Percentiles rank a stretch among this genome's conserved stretches.
phyloP scores from a whole-genome alignment of 202 grass and related monocot species.

The Zizania palustris region DNA sequence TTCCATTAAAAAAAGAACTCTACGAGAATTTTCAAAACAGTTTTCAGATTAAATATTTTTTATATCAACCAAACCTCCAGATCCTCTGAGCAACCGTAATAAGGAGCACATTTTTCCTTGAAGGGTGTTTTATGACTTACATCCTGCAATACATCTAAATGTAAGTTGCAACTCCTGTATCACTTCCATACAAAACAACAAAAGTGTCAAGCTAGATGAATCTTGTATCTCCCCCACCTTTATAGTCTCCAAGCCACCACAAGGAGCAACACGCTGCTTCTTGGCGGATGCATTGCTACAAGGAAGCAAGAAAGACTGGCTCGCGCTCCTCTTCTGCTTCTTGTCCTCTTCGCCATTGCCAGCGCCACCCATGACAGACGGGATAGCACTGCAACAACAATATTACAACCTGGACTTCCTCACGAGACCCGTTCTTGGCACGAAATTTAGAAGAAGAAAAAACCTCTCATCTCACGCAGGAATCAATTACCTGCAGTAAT shows the following conservation, averaged over 20 bases:
- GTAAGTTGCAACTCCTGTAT: slow-evolving; percentile 25
- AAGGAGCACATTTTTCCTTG: slow-evolving; percentile 41
- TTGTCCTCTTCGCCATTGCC: slow-evolving; percentile 48
- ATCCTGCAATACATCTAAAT: slow-evolving; percentile 43
- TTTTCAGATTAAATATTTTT: slow-evolving; percentile 2
- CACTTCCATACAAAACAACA: slow-evolving; percentile 3
- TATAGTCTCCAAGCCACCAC: neutral
- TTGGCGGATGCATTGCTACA: slow-evolving; percentile 57
- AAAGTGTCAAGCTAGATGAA: neutral
- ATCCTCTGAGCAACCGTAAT: slow-evolving; percentile 13
- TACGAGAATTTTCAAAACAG: neutral
- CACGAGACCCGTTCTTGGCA: slow-evolving; percentile 40
- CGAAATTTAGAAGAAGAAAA: neutral
- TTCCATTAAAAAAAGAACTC: neutral
- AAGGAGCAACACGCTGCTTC: slow-evolving; percentile 48
- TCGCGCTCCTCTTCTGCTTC: slow-evolving; percentile 60
- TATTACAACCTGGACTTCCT: slow-evolving; percentile 10
- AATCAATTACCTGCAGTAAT: slow-evolving; percentile 71
- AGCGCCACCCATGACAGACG: slow-evolving; percentile 40
- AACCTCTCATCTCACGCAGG: neutral
- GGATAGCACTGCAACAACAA: slow-evolving; percentile 56
- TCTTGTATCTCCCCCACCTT: slow-evolving; percentile 39
- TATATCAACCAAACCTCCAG: slow-evolving; percentile 36
- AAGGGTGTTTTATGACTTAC: slow-evolving; percentile 27
- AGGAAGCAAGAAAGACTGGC: slow-evolving; percentile 43